Percentiles rank a stretch among this genome's conserved stretches.
These are phyloP conservation scores for Mucor piriformis DNA, from an alignment of 371 early-diverging fungal species.

Conservation along the genomic window DNA sequence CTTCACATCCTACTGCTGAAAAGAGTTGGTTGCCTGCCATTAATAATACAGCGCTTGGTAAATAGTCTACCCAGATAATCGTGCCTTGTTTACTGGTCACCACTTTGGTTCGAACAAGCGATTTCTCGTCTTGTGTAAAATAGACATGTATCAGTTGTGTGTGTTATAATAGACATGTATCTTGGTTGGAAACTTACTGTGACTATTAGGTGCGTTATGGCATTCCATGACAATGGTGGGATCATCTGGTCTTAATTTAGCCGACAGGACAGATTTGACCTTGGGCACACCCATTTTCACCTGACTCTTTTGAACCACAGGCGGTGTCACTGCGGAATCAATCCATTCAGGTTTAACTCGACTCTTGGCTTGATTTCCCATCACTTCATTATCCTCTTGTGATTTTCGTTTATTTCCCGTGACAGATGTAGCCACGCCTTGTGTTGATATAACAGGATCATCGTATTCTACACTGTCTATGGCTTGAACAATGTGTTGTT, in stretches of 20 bases:
- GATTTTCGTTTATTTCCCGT: slow-evolving; percentile 56
- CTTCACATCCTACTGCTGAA: slow-evolving; percentile 67
- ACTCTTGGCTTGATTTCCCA: slow-evolving; percentile 9
- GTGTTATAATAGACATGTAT: too few relatives aligned
- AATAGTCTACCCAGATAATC: slow-evolving; percentile 63
- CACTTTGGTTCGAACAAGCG: slow-evolving; percentile 36
- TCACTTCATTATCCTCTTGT: slow-evolving; percentile 10
- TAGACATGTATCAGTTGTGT: too few relatives aligned
- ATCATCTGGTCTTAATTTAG: slow-evolving; percentile 30
- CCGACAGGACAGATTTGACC: slow-evolving; percentile 48
- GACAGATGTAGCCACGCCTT: slow-evolving; percentile 42
- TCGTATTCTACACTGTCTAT: slow-evolving; percentile 10
- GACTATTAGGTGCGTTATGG: slow-evolving; percentile 43
- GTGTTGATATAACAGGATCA: slow-evolving; percentile 30
- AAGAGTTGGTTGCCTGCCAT: slow-evolving; percentile 65
- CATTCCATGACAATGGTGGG: slow-evolving; percentile 51
- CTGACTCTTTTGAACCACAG: slow-evolving; percentile 49
- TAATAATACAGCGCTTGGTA: slow-evolving; percentile 60
- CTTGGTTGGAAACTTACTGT: too few relatives aligned
- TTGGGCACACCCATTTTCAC: slow-evolving; percentile 59
- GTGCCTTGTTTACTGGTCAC: slow-evolving; percentile 47
- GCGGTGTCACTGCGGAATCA: slow-evolving; percentile 48
- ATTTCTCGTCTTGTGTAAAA: slow-evolving; percentile 19
- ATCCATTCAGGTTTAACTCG: slow-evolving; percentile 37
- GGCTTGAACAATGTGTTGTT: not conserved